Evolutionary conservation across 2,329 filamentous ascomycete species (phyloP).

Genomic region (Ramularia collo-cygni): DNA sequence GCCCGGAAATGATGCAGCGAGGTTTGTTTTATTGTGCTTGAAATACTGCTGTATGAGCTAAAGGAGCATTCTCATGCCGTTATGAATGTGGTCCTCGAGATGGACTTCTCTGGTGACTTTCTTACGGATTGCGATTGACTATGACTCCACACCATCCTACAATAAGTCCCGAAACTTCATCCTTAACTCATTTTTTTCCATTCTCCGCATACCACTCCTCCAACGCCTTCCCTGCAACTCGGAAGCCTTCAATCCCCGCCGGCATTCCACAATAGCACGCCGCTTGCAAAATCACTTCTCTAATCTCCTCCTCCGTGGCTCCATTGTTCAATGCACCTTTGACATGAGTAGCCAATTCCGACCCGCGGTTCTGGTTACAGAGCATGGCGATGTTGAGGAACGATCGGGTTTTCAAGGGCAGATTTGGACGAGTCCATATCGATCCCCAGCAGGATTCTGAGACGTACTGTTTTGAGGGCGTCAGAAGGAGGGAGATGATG

Average conservation of each 20-base stretch:
- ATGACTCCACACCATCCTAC: too few relatives aligned
- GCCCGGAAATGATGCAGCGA: too few relatives aligned
- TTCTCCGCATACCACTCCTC: constrained; percentile 44
- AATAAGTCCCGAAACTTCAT: too few relatives aligned
- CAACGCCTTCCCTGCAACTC: constrained; percentile 45
- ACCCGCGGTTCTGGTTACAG: constrained; percentile 52
- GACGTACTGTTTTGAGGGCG: constrained; percentile 32
- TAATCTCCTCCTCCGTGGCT: constrained; percentile 54
- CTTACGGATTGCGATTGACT: too few relatives aligned
- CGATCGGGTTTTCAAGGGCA: constrained; percentile 54
- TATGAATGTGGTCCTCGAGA: too few relatives aligned
- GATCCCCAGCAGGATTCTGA: constrained; percentile 60
- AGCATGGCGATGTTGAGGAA: constrained; percentile 61
- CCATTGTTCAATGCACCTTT: constrained; percentile 59
- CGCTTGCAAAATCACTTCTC: constrained; percentile 50
- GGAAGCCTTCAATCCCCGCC: constrained; percentile 49
- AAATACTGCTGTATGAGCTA: too few relatives aligned
- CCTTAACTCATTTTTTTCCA: too few relatives aligned
- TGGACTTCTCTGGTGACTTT: too few relatives aligned
- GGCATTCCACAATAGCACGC: constrained; percentile 49
- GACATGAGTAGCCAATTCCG: constrained; percentile 57
- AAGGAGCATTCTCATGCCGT: too few relatives aligned
- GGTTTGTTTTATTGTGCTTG: too few relatives aligned
- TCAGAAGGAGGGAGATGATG: neutral
- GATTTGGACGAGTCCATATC: constrained; percentile 57